Percentiles rank a stretch among this genome's conserved stretches.
Conservation (phyloP, 306 rosid species). For the Alnus rubra region DNA sequence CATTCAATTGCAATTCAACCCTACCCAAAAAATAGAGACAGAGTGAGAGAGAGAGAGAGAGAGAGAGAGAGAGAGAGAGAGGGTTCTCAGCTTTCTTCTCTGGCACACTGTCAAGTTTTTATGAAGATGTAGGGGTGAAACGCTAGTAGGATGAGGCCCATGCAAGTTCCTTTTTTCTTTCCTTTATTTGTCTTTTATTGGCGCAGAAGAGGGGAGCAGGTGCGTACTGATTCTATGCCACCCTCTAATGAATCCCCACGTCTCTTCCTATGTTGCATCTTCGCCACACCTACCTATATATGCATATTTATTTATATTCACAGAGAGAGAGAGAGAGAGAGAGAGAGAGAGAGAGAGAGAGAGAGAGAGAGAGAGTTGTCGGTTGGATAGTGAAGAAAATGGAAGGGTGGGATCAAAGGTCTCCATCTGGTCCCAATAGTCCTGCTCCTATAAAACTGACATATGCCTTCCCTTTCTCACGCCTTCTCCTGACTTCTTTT, state of each 20-base stretch:
- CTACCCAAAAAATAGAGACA: conserved; percentile 14
- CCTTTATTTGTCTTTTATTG: conserved; percentile 45
- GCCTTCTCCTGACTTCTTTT: conserved; percentile 47
- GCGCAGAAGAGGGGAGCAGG: conserved; percentile 40
- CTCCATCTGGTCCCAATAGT: conserved; percentile 62
- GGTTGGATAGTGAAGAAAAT: conserved; percentile 35
- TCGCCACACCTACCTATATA: too few species aligned
- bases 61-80: conserved; percentile 34
- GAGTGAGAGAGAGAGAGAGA: conserved; percentile 34
- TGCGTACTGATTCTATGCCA: conserved; percentile 32
- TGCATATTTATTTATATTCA: background rate
- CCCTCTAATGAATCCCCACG: conserved; percentile 44
- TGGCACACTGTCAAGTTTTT: conserved; percentile 45
- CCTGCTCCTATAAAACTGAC: conserved; percentile 59
- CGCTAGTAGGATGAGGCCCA: conserved; percentile 34
- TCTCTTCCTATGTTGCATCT: conserved; percentile 31
- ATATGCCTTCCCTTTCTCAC: conserved; percentile 77
- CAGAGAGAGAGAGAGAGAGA: conserved; percentile 1
- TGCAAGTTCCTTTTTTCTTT: conserved; percentile 19
- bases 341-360: background rate
- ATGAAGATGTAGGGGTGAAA: conserved; percentile 47
- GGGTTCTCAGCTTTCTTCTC: conserved; percentile 37
- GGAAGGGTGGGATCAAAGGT: conserved; percentile 51
- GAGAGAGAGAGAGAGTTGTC: conserved; percentile 28
- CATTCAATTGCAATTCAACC: conserved; percentile 22